Conservation (phyloP, 345 rosid species). For the Eucalyptus paniculata region DNA sequence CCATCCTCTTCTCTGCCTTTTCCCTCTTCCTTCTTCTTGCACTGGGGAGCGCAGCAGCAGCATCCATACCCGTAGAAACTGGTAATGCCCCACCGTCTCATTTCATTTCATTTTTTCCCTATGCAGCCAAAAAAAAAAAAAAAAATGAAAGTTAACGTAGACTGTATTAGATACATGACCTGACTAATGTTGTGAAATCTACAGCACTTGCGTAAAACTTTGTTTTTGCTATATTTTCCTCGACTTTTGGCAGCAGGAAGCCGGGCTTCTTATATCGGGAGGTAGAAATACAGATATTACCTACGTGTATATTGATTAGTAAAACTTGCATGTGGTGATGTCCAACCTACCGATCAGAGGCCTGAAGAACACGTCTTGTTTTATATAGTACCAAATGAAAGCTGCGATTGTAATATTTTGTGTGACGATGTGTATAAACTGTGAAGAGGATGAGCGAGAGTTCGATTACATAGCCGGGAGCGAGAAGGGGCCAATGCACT, state of each 20-base stretch:
- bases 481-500: conserved; percentile 31
- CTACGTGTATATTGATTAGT: background rate
- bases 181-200: background rate
- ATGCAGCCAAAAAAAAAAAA: background rate
- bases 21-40: background rate
- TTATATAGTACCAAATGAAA: background rate
- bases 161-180: background rate
- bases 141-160: background rate
- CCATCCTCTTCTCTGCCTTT: background rate
- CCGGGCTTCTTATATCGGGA: background rate
- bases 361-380: background rate
- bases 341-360: background rate
- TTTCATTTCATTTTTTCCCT: background rate
- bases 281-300: background rate
- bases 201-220: background rate
- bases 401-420: background rate
- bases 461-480: conserved; percentile 29
- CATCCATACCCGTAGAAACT: conserved; percentile 14
- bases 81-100: background rate
- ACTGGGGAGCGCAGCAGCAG: background rate
- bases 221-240: background rate
- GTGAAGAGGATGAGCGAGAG: conserved; percentile 50
- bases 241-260: background rate
- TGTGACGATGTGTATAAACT: background rate
- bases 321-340: background rate